These are phyloP conservation scores for Ogataea philodendri DNA, from an alignment of 805 yeast species.

Conservation along the genomic window DNA sequence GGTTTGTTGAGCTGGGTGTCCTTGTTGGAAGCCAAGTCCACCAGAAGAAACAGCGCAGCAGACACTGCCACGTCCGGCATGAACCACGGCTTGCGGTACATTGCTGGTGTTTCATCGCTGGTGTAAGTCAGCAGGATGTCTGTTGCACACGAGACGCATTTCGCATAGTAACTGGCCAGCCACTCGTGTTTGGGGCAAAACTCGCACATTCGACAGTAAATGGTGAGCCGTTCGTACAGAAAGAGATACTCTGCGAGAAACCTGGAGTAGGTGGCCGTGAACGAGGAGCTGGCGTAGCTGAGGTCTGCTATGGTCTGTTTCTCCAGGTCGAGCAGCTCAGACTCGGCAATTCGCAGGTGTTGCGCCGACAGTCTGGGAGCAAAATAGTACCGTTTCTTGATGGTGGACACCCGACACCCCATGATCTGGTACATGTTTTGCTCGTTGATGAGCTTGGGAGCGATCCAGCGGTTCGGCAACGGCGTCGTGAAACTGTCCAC, in stretches of 20 bases:
- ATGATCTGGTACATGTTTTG: neutral
- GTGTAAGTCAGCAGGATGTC: conserved; percentile 1
- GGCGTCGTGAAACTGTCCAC: conserved; percentile 16
- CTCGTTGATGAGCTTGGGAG: neutral
- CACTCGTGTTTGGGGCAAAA: conserved; percentile 18
- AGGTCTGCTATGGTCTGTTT: conserved; percentile 1
- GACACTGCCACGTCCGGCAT: conserved; percentile 20
- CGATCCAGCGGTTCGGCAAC: neutral
- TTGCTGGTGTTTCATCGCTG: conserved; percentile 6
- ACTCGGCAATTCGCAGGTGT: conserved; percentile 1
- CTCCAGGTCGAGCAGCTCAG: conserved; percentile 3
- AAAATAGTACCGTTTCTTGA: conserved; percentile 1
- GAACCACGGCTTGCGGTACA: conserved; percentile 17
- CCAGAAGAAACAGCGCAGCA: conserved; percentile 24
- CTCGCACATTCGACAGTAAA: conserved; percentile 6
- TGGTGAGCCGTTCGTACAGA: conserved; percentile 2
- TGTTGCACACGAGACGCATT: neutral
- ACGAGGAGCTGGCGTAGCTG: conserved; percentile 7
- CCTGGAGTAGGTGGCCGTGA: neutral
- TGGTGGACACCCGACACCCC: neutral
- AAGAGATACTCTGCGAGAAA: conserved; percentile 1
- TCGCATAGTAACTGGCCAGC: conserved; percentile 13
- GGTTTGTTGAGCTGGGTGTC: conserved; percentile 1
- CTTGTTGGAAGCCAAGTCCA: conserved; percentile 22
- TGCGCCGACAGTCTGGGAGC: neutral